These are phyloP conservation scores for Linnemannia hyalina DNA, from an alignment of 192 early-diverging fungal genomes.

Conservation along the genomic window DNA sequence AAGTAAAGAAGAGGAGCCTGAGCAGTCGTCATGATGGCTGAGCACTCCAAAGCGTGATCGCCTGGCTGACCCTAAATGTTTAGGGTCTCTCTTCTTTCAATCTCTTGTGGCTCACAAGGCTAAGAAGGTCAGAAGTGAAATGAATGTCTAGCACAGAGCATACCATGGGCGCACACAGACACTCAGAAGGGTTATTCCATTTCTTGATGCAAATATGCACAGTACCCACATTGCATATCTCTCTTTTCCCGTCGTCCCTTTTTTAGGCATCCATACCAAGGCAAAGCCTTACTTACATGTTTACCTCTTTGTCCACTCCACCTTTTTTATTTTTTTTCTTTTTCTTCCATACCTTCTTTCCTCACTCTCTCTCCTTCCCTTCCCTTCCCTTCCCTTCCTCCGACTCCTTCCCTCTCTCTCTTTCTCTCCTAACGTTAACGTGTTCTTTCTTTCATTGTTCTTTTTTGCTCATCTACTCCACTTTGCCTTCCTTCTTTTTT, in stretches of 20 bases:
- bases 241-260: no score
- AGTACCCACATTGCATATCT: no score
- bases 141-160: no score
- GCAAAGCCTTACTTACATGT: no score
- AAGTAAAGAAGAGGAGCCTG: not conserved
- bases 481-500: not conserved
- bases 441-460: conserved; percentile 1
- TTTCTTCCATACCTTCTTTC: not conserved
- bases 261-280: no score
- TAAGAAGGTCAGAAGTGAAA: no score
- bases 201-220: no score
- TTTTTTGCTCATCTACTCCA: not conserved
- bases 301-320: not conserved
- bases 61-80: no score
- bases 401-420: not conserved
- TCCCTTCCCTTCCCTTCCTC: not conserved
- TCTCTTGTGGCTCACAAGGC: not conserved
- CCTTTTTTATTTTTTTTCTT: not conserved
- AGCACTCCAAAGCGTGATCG: not conserved
- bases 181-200: no score
- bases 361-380: not conserved
- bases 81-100: not conserved
- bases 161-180: no score
- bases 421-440: not conserved
- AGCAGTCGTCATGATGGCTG: not conserved